A percentile compares a stretch with the other conserved stretches of the same genome.
Conservation (phyloP, 164 flowering plant genomes). For the Kingdonia uniflora region DNA sequence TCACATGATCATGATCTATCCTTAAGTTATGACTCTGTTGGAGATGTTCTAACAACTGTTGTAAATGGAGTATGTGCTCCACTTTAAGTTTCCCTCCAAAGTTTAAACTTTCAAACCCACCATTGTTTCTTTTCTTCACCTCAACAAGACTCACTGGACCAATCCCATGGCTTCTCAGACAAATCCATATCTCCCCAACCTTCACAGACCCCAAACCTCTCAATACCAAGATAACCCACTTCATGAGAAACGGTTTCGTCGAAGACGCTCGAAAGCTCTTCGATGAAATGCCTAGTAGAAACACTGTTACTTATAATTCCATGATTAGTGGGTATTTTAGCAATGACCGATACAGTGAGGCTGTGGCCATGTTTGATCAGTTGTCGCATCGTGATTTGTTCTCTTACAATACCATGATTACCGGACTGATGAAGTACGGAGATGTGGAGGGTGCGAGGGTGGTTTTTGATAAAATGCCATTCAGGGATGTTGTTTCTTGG, state of each 20-base stretch:
- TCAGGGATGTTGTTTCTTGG: conserved; percentile 52
- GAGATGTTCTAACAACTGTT: background rate
- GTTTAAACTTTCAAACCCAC: background rate
- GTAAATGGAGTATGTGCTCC: background rate
- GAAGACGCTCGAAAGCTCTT: conserved; percentile 40
- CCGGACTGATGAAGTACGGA: conserved; percentile 42
- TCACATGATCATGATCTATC: too few relatives aligned
- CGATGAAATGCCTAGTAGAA: conserved; percentile 43
- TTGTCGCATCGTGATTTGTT: conserved; percentile 51
- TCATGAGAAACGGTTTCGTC: conserved; percentile 40
- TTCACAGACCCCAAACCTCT: conserved; percentile 21
- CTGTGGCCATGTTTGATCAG: conserved; percentile 24
- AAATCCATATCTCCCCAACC: background rate
- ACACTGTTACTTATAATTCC: conserved; percentile 45
- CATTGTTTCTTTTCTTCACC: background rate
- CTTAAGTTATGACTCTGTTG: too few relatives aligned
- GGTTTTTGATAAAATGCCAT: conserved; percentile 33
- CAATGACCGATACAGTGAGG: conserved; percentile 27
- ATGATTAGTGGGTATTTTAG: conserved; percentile 54
- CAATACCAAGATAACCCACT: conserved; percentile 30
- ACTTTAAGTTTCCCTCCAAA: background rate
- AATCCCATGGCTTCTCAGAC: background rate
- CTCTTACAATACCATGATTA: conserved; percentile 47
- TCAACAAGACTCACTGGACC: background rate
- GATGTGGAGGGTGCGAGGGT: conserved; percentile 27